A percentile compares a stretch with the other conserved stretches of the same genome.
phyloP scores from a whole-genome alignment of 2,329 filamentous ascomycete species.

The Pseudogymnoascus sp. region DNA sequence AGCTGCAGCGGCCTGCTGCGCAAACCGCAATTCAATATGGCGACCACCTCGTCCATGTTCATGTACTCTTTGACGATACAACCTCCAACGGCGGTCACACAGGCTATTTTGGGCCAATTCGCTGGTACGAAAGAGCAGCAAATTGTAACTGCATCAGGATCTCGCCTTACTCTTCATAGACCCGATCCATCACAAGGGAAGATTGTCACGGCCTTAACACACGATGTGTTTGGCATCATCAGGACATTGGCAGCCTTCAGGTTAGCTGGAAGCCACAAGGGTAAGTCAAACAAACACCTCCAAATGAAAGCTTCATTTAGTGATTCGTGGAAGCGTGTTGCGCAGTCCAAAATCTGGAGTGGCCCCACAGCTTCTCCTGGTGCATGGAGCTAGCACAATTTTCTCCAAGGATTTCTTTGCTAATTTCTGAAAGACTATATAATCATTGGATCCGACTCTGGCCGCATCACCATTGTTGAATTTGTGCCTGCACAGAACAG shows the following conservation, averaged over 20 bases:
- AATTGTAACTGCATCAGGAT: constrained; percentile 88
- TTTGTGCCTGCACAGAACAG: constrained; percentile 80
- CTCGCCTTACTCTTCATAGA: constrained; percentile 78
- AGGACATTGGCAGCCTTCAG: constrained; percentile 82
- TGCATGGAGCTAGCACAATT: neutral
- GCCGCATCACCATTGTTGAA: constrained; percentile 88
- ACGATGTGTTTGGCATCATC: constrained; percentile 95
- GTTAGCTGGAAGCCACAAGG: constrained; percentile 89
- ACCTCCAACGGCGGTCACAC: constrained; percentile 78
- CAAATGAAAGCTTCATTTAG: constrained; percentile 55
- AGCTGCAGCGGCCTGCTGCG: constrained; percentile 26
- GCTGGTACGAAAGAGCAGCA: constrained; percentile 95
- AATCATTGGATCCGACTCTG: constrained; percentile 91
- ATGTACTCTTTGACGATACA: constrained; percentile 97
- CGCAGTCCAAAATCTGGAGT: constrained; percentile 36
- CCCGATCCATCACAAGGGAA: constrained; percentile 82
- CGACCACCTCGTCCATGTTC: constrained; percentile 97
- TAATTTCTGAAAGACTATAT: constrained; percentile 67
- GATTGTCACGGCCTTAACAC: constrained; percentile 76
- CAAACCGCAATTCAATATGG: constrained; percentile 52
- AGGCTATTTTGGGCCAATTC: constrained; percentile 92
- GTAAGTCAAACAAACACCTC: constrained; percentile 53
- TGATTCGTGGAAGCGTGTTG: constrained; percentile 58
- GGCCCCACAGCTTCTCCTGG: constrained; percentile 12
- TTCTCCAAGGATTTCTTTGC: constrained; percentile 8